These are phyloP conservation scores for Hyphopichia burtonii DNA, from an alignment of 1,139 yeast genomes.

Conservation along the genomic window DNA sequence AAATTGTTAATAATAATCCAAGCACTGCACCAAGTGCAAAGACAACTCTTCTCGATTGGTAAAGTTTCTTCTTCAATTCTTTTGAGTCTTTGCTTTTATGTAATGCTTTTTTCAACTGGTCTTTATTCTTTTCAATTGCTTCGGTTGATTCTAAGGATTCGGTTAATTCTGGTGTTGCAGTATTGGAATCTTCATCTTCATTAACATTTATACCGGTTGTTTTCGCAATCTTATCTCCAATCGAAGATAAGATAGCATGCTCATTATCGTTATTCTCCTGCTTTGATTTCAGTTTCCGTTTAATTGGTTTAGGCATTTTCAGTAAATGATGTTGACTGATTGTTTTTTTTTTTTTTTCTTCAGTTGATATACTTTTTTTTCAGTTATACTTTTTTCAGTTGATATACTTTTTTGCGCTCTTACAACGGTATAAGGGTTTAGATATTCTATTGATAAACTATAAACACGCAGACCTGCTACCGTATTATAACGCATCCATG, in stretches of 20 bases:
- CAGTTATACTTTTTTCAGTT: too few relatives aligned
- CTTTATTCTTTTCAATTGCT: slow-evolving; percentile 20
- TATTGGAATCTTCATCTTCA: slow-evolving; percentile 40
- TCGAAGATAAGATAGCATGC: not conserved
- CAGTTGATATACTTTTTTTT: too few relatives aligned
- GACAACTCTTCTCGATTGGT: slow-evolving; percentile 47
- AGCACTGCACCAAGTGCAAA: slow-evolving; percentile 61
- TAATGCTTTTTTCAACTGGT: slow-evolving; percentile 7
- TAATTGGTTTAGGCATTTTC: slow-evolving; percentile 1
- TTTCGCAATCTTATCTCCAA: not conserved
- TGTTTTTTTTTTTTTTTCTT: too few relatives aligned
- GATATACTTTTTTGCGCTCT: too few relatives aligned
- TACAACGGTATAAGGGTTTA: too few relatives aligned
- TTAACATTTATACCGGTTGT: not conserved
- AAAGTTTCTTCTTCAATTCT: slow-evolving; percentile 19
- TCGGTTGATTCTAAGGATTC: not conserved
- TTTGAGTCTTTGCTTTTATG: slow-evolving; percentile 1
- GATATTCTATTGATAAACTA: not conserved
- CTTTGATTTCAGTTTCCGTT: slow-evolving; percentile 1
- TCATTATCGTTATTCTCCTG: not conserved
- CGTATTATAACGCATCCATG: slow-evolving; percentile 71
- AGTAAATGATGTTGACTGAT: too few relatives aligned
- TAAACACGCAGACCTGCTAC: not conserved
- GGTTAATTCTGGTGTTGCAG: slow-evolving; percentile 39
- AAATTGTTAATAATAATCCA: slow-evolving; percentile 66